Conservation (phyloP, 2,329 filamentous ascomycete species). For the Shiraia sp. region DNA sequence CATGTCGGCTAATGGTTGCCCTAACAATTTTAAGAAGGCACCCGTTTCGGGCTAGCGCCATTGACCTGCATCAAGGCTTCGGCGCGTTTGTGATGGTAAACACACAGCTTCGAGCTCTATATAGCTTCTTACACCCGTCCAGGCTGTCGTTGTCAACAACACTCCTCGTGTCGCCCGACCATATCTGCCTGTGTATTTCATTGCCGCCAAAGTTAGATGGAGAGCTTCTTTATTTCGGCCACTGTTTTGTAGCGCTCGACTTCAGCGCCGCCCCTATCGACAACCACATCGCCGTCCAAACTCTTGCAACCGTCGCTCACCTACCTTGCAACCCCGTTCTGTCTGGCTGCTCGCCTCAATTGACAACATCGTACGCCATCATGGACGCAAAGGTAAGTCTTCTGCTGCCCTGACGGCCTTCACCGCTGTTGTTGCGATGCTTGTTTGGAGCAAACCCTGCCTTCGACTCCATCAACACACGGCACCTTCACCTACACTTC, state of each 20-base stretch:
- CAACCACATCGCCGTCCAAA: slow-evolving; percentile 17
- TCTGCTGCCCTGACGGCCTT: slow-evolving; percentile 2
- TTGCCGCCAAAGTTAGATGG: slow-evolving; percentile 45
- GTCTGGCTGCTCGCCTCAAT: slow-evolving; percentile 21
- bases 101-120: slow-evolving; percentile 22
- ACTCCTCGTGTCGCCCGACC: slow-evolving; percentile 30
- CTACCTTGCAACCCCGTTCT: slow-evolving; percentile 16
- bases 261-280: slow-evolving; percentile 32
- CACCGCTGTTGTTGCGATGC: slow-evolving; percentile 1
- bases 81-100: slow-evolving; percentile 9
- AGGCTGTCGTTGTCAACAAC: slow-evolving; percentile 30
- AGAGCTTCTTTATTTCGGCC: slow-evolving; percentile 45
- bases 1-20: slow-evolving; percentile 1
- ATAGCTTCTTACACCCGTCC: slow-evolving; percentile 29
- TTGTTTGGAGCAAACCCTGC: not conserved
- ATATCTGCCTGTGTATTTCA: slow-evolving; percentile 43
- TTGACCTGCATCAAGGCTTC: slow-evolving; percentile 10
- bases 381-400: slow-evolving; percentile 52
- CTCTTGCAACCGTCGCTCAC: slow-evolving; percentile 24
- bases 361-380: slow-evolving; percentile 22
- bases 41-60: slow-evolving; percentile 1
- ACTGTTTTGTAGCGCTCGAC: slow-evolving; percentile 40
- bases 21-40: slow-evolving; percentile 1
- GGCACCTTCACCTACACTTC: slow-evolving; percentile 6
- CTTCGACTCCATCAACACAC: slow-evolving; percentile 3